These are phyloP conservation scores for Tothia fuscella DNA, from an alignment of 2,329 filamentous ascomycete genomes.

Conservation along the genomic window DNA sequence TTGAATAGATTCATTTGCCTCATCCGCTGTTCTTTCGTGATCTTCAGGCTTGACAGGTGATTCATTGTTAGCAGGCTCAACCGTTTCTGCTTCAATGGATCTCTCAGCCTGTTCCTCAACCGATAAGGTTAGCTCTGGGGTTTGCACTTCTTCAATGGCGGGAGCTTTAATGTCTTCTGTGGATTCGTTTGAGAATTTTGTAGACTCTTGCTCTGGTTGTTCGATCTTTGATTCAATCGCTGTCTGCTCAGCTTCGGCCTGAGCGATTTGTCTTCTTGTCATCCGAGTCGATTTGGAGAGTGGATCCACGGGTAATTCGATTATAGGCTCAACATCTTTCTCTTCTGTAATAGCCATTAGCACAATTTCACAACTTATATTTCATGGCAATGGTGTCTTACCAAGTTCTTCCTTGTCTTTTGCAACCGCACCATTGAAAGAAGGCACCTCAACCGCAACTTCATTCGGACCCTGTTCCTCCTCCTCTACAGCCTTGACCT, in stretches of 20 bases:
- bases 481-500: conserved; percentile 14
- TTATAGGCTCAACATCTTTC: conserved; percentile 12
- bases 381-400: no score
- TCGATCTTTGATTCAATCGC: conserved; percentile 16
- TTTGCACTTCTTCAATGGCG: background rate
- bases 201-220: conserved; percentile 16
- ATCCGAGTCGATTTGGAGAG: conserved; percentile 8
- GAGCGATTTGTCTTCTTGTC: conserved; percentile 6
- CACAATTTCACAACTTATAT: no score
- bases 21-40: no score
- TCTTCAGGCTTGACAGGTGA: no score
- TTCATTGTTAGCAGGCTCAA: no score
- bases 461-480: conserved; percentile 15
- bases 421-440: conserved; percentile 25
- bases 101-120: background rate
- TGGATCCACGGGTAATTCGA: conserved; percentile 8
- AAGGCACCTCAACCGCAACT: conserved; percentile 15
- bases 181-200: background rate
- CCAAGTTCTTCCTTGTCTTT: conserved; percentile 22
- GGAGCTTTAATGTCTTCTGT: background rate
- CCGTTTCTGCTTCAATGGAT: no score
- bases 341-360: conserved; percentile 13
- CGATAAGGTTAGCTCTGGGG: background rate
- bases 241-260: conserved; percentile 2
- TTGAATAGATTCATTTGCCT: no score